Conservation (phyloP, 345 rosid species). For the Turnera subulata region DNA sequence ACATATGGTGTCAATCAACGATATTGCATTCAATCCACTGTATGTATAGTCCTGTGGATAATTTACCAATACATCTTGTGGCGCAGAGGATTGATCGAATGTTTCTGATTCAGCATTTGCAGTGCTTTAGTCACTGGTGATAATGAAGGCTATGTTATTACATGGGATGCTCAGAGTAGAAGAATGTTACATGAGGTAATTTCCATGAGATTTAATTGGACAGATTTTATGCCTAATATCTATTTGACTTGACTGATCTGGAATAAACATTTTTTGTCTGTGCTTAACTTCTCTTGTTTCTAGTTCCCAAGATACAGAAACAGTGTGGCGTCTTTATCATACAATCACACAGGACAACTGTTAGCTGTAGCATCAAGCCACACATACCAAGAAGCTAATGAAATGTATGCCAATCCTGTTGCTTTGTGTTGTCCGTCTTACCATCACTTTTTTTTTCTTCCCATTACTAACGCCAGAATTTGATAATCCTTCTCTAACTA, state of each 20-base stretch:
- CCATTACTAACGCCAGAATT: not conserved
- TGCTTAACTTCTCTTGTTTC: constrained; percentile 24
- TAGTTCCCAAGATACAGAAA: constrained; percentile 72
- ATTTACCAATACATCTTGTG: constrained; percentile 7
- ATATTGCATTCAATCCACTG: constrained; percentile 58
- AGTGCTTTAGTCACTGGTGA: constrained; percentile 76
- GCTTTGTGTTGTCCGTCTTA: not conserved
- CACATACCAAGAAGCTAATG: constrained; percentile 65
- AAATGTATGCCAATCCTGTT: constrained; percentile 45
- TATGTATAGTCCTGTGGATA: constrained; percentile 36
- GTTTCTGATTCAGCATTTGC: constrained; percentile 30
- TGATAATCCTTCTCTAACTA: not conserved
- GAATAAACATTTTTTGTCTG: not conserved
- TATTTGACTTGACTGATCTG: not conserved
- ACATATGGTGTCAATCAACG: constrained; percentile 60
- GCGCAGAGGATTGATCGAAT: not conserved
- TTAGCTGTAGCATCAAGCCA: constrained; percentile 74
- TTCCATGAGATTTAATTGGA: constrained; percentile 1
- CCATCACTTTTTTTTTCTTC: not conserved
- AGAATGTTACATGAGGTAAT: constrained; percentile 68
- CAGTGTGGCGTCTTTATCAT: constrained; percentile 63
- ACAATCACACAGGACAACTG: constrained; percentile 50
- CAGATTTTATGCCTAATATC: not conserved
- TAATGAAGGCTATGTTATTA: constrained; percentile 57
- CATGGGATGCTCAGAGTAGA: constrained; percentile 68